Conservation (phyloP, 2,329 filamentous ascomycete species). For the Phialemonium atrogriseum region DNA sequence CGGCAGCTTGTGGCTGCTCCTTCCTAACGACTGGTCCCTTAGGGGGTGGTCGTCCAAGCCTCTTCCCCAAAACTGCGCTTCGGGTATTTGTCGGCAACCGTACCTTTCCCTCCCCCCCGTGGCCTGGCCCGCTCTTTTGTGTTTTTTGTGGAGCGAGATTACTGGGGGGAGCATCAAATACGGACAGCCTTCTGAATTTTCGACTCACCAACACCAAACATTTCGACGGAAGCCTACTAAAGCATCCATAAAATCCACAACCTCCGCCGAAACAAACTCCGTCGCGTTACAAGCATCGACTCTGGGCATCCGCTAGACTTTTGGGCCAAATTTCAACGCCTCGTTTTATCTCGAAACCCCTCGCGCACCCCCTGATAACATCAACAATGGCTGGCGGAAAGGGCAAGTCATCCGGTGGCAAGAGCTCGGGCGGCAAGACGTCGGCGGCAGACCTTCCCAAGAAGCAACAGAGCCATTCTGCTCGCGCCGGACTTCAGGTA, state of each 20-base stretch:
- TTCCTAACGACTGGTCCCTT: too few relatives aligned
- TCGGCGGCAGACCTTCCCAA: slow-evolving; percentile 57
- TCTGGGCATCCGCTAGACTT: slow-evolving; percentile 3
- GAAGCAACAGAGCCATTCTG: slow-evolving; percentile 93
- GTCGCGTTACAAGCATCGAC: slow-evolving; percentile 11
- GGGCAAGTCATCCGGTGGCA: slow-evolving; percentile 86
- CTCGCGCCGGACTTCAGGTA: slow-evolving; percentile 92
- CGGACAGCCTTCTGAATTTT: slow-evolving; percentile 20
- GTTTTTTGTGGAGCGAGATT: too few relatives aligned
- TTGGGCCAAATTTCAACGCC: slow-evolving; percentile 5
- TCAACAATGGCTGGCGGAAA: slow-evolving; percentile 72
- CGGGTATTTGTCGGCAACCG: slow-evolving; percentile 1
- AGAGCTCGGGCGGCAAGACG: slow-evolving; percentile 74
- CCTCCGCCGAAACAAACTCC: slow-evolving; percentile 4
- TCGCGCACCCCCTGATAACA: slow-evolving; percentile 9
- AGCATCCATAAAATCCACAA: slow-evolving; percentile 10
- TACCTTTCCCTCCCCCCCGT: neutral
- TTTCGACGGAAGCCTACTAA: slow-evolving; percentile 6
- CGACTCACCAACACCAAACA: slow-evolving; percentile 18
- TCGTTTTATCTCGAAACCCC: slow-evolving; percentile 7
- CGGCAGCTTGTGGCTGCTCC: neutral
- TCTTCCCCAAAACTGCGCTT: slow-evolving; percentile 1
- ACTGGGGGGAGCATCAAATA: slow-evolving; percentile 12
- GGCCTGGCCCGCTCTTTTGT: neutral
- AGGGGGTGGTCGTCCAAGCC: too few relatives aligned